Evolutionary conservation across 2,329 filamentous ascomycete genomes (phyloP), one percentile per base, ranked within the genome.

Genomic region (Apiospora rasikravindrae): DNA sequence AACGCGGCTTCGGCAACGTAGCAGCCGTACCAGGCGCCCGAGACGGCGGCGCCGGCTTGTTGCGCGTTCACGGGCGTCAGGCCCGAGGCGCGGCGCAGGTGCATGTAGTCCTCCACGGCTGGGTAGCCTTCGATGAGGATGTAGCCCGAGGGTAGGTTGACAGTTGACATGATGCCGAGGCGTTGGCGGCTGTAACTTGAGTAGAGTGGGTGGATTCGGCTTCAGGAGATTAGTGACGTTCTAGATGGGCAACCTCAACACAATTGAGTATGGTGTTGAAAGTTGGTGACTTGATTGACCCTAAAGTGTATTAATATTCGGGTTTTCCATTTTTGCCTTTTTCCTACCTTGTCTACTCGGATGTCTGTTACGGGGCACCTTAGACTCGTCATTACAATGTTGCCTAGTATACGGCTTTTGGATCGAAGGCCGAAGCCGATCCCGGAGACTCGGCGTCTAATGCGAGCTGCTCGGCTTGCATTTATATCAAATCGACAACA

Each of bases 1-100:
- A 70, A 47, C n/a, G 71, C 69, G 6, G 75, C 72, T 72, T 80
- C 79, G 1, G 78, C 78, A 69, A 85, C 76, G 75, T 83, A 82
- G 68, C 82, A 84, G n/a, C 83, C 82, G 72, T 83, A 83, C 83
- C 84, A 86, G 76, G 81, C 83, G 5, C 84, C 82, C 1, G 74
- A 72, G 4, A 82, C 66, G 3, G 82, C 79, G 4, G 78, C 78
- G 4, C 75, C 73, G 1, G 81, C 84, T 73, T 86, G 83, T 2
- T 80, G 79, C 8, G 77, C 71, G 1, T 78, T 84, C 70, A 81
- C 81, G 4, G 83, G 78, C 1, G 80, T 77, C 61, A 85, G 80
- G 26, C 83, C 83, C 0, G 81, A 76, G 2, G 75, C 73, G 26
- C 75, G 70, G 74, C 84, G 83, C 66, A 86, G 81, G 72, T 81